These are phyloP conservation scores for Sclerospora graminicola DNA, from an alignment of 352 stramenopile species.

Conservation along the genomic window DNA sequence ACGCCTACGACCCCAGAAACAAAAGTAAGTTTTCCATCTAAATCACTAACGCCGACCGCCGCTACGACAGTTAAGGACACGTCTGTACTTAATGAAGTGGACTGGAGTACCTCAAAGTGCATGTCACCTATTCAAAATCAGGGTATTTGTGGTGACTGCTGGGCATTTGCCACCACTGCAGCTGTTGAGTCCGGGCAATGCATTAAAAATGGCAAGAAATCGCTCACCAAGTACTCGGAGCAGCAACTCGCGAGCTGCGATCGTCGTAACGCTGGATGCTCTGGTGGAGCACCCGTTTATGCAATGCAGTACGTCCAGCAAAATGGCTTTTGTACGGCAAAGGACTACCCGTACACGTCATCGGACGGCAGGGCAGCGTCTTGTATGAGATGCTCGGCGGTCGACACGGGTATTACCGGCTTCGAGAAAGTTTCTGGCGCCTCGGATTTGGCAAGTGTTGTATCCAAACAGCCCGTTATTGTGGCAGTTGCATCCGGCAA, in stretches of 20 bases:
- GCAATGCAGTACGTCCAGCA: conserved; percentile 88
- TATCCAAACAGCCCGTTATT: conserved; percentile 80
- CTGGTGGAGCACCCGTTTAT: conserved; percentile 84
- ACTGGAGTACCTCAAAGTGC: conserved; percentile 35
- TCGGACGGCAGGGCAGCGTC: conserved; percentile 11
- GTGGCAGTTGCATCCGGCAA: conserved; percentile 92
- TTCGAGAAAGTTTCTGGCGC: conserved; percentile 53
- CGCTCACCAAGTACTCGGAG: conserved; percentile 83
- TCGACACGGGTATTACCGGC: conserved; percentile 25
- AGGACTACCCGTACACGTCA: conserved; percentile 25
- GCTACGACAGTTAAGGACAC: too few species aligned
- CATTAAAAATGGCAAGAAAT: conserved; percentile 50
- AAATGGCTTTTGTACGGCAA: conserved; percentile 59
- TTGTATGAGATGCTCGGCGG: conserved; percentile 21
- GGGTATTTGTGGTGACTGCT: conserved; percentile 93
- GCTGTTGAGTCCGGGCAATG: conserved; percentile 87
- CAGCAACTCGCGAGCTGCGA: conserved; percentile 89
- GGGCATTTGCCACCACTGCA: conserved; percentile 92
- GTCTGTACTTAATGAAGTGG: conserved; percentile 29
- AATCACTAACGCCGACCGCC: too few species aligned
- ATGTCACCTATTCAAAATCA: conserved; percentile 90
- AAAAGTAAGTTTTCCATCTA: too few species aligned
- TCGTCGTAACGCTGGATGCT: conserved; percentile 81
- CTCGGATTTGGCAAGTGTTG: conserved; percentile 10
- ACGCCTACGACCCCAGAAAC: too few species aligned